Evolutionary conservation across 108 stramenopile species (phyloP).

Genomic region (Discostella pseudostelligera): DNA sequence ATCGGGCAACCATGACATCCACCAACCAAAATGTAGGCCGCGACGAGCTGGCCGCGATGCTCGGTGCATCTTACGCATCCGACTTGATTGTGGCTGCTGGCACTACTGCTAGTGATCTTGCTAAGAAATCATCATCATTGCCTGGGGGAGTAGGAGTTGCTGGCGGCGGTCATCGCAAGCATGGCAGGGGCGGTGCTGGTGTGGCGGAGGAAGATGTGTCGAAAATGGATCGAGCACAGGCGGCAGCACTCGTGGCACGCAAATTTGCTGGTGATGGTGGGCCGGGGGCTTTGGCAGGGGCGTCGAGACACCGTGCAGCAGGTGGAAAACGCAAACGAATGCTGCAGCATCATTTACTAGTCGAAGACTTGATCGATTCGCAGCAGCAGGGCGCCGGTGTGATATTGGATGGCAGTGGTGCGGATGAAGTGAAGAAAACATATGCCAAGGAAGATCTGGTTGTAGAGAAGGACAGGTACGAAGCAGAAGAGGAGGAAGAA

Average conservation of each 20-base stretch:
- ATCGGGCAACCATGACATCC: constrained; percentile 9
- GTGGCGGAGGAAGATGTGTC: constrained; percentile 55
- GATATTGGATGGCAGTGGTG: not conserved
- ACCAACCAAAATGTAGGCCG: constrained; percentile 44
- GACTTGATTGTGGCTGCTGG: constrained; percentile 28
- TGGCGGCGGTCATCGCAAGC: constrained; percentile 2
- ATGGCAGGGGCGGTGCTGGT: not conserved
- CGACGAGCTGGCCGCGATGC: constrained; percentile 74
- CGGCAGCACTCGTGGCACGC: constrained; percentile 58
- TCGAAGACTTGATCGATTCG: constrained; percentile 38
- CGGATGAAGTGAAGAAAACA: constrained; percentile 17
- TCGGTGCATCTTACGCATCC: constrained; percentile 63
- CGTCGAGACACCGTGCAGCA: constrained; percentile 27
- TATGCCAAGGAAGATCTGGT: constrained; percentile 4
- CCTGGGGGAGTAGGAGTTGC: constrained; percentile 7
- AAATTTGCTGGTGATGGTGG: constrained; percentile 19
- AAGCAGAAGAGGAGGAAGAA: constrained; percentile 40
- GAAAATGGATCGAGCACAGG: constrained; percentile 64
- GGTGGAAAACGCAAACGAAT: constrained; percentile 39
- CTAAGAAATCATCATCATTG: constrained; percentile 1
- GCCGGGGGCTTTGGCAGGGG: not conserved
- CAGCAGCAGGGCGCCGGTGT: constrained; percentile 4
- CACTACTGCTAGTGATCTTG: not conserved
- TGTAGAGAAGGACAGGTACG: constrained; percentile 12
- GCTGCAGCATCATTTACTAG: constrained; percentile 56